Base-by-base conservation (phyloP, 139 green algal species). In the Ettlia oleoabundans region DNA sequence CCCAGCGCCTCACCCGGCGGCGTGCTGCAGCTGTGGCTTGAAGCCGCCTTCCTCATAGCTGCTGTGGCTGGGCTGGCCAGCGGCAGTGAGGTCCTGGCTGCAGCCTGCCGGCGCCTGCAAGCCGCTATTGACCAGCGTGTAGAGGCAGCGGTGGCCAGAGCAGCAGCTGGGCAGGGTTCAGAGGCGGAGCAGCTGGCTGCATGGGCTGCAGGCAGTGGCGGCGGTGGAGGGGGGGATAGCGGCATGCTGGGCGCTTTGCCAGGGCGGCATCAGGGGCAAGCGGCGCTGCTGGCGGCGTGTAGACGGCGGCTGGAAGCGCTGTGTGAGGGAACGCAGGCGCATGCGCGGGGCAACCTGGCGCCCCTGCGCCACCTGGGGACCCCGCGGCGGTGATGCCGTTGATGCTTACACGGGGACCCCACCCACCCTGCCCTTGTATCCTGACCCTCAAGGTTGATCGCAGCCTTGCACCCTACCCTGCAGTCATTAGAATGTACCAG, bases 1-100 rank as follows among this genome's bases (percentile, higher is more conserved):
- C 73, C 53, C 0, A 24, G 24, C 2, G 73, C 73, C 35, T 80
- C 77, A 10, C 28, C 77, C 2, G 77, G 77, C 19, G 77, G 63
- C 32, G 43, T 75, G 43, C 33, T 71, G 61, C 77, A 82, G 77
- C 63, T 82, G 63, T 82, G 77, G 63, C 64, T 82, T 63, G 77
- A 82, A 18, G 43, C n/a, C 43, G 3, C n/a, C 33, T 53, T 75
- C 24, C 64, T 82, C 63, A 38, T 72, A 32, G 63, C 77, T 0
- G 64, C 77, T 1, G 32, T 75, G 43, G 64, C 40, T 43, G 63
- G 63, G n/a, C 42, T 82, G 63, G 42, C 32, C 4, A 30, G 77
- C 43, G 43, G 63, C 21, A 40, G 77, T 32, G 30, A 65, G 6
- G 32, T 37, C 42, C 63, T 76, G 63, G 41, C 15, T 6, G 22